Percentiles rank a stretch among this genome's conserved stretches.
Conservation (phyloP, 148 eudicot genomes). For the Limonium bicolor region DNA sequence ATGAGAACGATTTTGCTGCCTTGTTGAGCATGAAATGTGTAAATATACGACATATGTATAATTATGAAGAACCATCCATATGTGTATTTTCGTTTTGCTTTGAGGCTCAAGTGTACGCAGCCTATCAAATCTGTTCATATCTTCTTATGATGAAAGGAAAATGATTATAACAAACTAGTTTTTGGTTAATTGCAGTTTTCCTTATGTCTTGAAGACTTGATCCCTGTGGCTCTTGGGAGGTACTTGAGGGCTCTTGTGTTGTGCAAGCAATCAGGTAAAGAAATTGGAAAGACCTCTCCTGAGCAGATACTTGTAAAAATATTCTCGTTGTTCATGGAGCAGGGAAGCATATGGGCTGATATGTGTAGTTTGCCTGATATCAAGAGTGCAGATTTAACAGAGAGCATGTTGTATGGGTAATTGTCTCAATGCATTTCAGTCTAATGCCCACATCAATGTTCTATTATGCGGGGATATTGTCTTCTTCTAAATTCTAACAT, state of each 20-base stretch:
- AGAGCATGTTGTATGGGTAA: slow-evolving; percentile 75
- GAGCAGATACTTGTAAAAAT: slow-evolving; percentile 77
- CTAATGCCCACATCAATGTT: not conserved
- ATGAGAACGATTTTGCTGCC: too few relatives aligned
- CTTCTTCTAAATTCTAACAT: not conserved
- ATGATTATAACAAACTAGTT: too few relatives aligned
- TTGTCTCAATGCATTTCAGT: slow-evolving; percentile 4
- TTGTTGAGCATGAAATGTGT: too few relatives aligned
- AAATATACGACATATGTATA: too few relatives aligned
- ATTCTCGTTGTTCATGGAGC: slow-evolving; percentile 84
- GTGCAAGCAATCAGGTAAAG: slow-evolving; percentile 29
- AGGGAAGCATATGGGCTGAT: slow-evolving; percentile 82
- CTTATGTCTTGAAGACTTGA: slow-evolving; percentile 91
- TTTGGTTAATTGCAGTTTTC: slow-evolving; percentile 99
- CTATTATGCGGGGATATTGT: not conserved
- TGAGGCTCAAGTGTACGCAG: too few relatives aligned
- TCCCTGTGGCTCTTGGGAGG: slow-evolving; percentile 89
- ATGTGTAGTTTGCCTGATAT: slow-evolving; percentile 75
- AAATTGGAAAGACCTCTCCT: slow-evolving; percentile 20
- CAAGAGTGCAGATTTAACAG: slow-evolving; percentile 55
- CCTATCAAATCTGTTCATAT: too few relatives aligned
- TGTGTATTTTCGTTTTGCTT: too few relatives aligned
- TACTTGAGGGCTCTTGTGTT: slow-evolving; percentile 57
- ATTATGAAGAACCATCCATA: too few relatives aligned
- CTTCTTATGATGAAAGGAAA: too few relatives aligned